Conservation (phyloP, 345 rosid species). For the Acer saccharum region DNA sequence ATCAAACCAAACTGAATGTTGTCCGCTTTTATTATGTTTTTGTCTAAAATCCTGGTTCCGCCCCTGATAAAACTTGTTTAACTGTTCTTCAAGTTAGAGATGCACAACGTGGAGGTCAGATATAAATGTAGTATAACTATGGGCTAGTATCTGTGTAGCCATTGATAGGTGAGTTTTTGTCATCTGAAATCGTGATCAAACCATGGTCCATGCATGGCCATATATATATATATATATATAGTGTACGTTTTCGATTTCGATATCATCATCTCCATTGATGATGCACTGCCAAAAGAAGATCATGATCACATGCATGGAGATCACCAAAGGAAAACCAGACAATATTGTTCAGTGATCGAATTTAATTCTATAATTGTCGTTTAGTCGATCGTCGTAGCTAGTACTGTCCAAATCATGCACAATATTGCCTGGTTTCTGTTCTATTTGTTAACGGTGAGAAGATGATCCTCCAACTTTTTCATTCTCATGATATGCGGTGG, state of each 20-base stretch:
- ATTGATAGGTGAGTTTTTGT: not conserved
- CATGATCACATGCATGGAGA: too few species aligned
- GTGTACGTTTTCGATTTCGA: not conserved
- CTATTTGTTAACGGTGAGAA: too few species aligned
- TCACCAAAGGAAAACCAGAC: too few species aligned
- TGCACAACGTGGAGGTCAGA: not conserved
- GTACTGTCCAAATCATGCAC: too few species aligned
- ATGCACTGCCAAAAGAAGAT: not conserved
- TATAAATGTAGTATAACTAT: not conserved
- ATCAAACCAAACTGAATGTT: too few species aligned
- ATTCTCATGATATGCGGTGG: too few species aligned
- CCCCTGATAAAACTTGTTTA: not conserved
- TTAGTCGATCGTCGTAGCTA: too few species aligned
- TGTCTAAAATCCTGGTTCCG: not conserved
- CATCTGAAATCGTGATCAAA: not conserved
- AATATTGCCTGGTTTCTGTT: too few species aligned
- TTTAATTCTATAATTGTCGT: too few species aligned
- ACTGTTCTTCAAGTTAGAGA: not conserved
- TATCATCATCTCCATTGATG: not conserved
- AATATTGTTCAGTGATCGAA: too few species aligned
- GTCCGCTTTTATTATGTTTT: not conserved
- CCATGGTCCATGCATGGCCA: not conserved
- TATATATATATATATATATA: too few species aligned
- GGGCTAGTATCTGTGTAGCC: not conserved
- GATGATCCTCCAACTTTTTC: too few species aligned